Percentiles rank a stretch among this genome's conserved stretches.
Evolutionary conservation across 2,329 filamentous ascomycete genomes (phyloP).

Genomic region (Stagonosporopsis cucurbitacearum): DNA sequence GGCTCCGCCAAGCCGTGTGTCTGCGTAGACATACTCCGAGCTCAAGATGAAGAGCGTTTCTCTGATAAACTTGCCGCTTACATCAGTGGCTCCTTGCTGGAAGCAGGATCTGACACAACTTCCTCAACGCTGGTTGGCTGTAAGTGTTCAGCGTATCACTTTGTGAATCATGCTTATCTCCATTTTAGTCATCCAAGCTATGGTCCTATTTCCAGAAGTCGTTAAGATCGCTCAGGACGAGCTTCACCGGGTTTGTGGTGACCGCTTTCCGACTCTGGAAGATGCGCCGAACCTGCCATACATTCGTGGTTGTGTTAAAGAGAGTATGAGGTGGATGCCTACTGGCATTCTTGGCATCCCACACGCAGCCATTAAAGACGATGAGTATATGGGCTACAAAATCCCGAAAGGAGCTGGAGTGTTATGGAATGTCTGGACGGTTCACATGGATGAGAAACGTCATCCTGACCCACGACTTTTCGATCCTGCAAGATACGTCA

Average conservation of each 20-base stretch:
- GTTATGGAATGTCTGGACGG: slow-evolving; percentile 44
- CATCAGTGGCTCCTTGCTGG: slow-evolving; percentile 33
- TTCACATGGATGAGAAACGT: slow-evolving; percentile 49
- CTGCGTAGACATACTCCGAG: slow-evolving; percentile 29
- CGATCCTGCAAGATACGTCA: slow-evolving; percentile 50
- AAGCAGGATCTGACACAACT: slow-evolving; percentile 43
- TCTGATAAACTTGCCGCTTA: slow-evolving; percentile 34
- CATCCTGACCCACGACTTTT: slow-evolving; percentile 53
- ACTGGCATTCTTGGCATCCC: slow-evolving; percentile 32
- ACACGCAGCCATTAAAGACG: slow-evolving; percentile 34
- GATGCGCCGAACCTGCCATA: slow-evolving; percentile 34
- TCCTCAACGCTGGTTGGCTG: slow-evolving; percentile 30
- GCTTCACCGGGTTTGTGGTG: slow-evolving; percentile 38
- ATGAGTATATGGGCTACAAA: slow-evolving; percentile 43
- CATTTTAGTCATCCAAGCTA: slow-evolving; percentile 31
- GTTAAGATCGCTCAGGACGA: slow-evolving; percentile 32
- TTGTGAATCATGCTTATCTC: not conserved
- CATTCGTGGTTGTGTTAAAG: slow-evolving; percentile 39
- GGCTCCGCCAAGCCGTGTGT: slow-evolving; percentile 30
- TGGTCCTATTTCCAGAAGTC: slow-evolving; percentile 35
- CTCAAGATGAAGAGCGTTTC: slow-evolving; percentile 29
- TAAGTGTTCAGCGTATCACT: not conserved
- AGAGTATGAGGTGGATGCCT: slow-evolving; percentile 43
- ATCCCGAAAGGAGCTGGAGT: slow-evolving; percentile 49
- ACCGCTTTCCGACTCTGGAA: slow-evolving; percentile 39